Conservation (phyloP, 1,284 basidiomycete species). For the Ganoderma lucidum region DNA sequence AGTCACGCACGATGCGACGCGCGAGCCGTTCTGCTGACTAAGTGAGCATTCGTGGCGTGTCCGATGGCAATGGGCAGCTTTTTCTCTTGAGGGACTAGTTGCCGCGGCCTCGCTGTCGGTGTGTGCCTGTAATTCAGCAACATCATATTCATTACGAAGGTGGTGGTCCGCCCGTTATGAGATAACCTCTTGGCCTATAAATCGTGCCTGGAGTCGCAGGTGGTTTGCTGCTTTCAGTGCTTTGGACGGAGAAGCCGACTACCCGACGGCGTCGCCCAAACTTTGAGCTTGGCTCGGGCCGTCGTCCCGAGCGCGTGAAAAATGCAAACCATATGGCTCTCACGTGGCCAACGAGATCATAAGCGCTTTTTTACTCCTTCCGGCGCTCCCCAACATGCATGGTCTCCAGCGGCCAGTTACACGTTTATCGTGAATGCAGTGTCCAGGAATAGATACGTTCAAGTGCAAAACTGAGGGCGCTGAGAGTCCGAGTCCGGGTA, state of each 20-base stretch:
- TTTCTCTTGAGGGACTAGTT: not conserved
- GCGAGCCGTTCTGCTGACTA: not conserved
- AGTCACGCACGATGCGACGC: not conserved
- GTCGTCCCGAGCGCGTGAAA: no score
- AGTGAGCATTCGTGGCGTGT: not conserved
- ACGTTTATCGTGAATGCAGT: no score
- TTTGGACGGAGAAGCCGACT: not conserved
- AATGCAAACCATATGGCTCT: not conserved
- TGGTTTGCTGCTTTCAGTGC: not conserved
- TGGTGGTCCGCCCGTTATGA: not conserved
- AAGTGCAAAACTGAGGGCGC: no score
- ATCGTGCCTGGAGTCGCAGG: not conserved
- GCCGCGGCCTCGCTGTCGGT: not conserved
- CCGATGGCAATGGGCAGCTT: not conserved
- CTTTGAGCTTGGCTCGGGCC: no score
- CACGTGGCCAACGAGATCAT: not conserved
- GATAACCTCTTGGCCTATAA: not conserved
- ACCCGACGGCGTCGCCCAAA: not conserved
- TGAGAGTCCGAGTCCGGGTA: no score
- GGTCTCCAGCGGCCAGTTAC: no score
- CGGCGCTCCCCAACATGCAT: conserved; percentile 27
- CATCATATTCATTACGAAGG: not conserved
- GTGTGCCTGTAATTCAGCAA: not conserved
- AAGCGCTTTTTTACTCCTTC: not conserved
- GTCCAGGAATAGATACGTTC: no score